phyloP scores from a whole-genome alignment of 2,329 filamentous ascomycete genomes.

The Aspergillus brunneoviolaceus region DNA sequence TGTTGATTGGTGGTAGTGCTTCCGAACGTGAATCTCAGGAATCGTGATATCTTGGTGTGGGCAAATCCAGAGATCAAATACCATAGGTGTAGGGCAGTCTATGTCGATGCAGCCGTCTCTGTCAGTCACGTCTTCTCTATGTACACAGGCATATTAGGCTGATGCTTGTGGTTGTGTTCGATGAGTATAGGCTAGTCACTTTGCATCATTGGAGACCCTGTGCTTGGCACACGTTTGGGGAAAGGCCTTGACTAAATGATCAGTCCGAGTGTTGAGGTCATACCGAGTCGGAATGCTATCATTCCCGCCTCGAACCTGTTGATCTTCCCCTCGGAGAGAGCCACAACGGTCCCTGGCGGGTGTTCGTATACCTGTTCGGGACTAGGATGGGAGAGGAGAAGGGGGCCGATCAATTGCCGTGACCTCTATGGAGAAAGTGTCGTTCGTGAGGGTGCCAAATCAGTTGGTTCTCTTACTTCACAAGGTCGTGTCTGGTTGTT shows the following conservation, averaged over 20 bases:
- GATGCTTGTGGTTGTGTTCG: neutral
- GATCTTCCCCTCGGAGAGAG: constrained; percentile 3
- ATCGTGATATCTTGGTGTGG: neutral
- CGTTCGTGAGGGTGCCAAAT: neutral
- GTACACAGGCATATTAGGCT: neutral
- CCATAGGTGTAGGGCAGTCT: neutral
- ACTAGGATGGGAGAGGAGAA: neutral
- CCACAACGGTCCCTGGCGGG: constrained; percentile 7
- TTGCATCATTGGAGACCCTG: neutral
- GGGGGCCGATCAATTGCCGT: constrained; percentile 2
- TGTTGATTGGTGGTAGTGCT: neutral
- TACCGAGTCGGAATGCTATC: constrained; percentile 1
- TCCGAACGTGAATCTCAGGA: neutral
- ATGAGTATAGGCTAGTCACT: neutral
- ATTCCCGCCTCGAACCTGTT: constrained; percentile 2
- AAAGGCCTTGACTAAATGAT: neutral
- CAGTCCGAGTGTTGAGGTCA: constrained; percentile 5
- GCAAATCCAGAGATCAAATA: neutral
- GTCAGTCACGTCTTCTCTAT: neutral
- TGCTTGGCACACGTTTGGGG: neutral
- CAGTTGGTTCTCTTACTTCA: neutral
- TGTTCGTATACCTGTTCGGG: constrained; percentile 7
- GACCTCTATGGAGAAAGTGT: neutral
- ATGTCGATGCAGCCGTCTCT: neutral
- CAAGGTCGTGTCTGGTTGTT: neutral